phyloP scores from a whole-genome alignment of 345 rosid genomes.

The Diplotaxis tenuifolia region DNA sequence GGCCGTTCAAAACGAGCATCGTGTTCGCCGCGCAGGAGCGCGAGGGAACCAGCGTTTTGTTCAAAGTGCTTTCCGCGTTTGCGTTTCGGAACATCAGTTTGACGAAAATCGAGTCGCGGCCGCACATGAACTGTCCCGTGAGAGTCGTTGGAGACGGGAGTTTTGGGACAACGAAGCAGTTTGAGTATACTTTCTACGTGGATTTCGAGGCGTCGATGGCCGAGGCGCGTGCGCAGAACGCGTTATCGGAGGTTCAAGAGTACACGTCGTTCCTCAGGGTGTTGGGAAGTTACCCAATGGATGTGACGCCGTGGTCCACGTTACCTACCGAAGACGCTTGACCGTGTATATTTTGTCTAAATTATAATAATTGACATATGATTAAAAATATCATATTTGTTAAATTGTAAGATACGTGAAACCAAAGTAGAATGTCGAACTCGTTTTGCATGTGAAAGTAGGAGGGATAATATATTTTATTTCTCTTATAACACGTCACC shows the following conservation, averaged over 20 bases:
- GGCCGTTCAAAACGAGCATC: conserved; percentile 95
- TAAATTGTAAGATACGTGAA: conserved; percentile 1
- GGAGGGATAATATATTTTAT: conserved; percentile 20
- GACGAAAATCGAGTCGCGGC: conserved; percentile 93
- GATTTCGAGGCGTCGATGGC: conserved; percentile 99
- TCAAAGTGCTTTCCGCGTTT: conserved; percentile 89
- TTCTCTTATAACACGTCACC: background rate
- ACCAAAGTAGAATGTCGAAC: background rate
- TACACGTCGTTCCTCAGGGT: conserved; percentile 95
- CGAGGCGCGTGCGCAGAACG: conserved; percentile 89
- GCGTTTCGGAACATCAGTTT: conserved; percentile 84
- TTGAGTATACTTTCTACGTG: conserved; percentile 89
- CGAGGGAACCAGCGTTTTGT: conserved; percentile 83
- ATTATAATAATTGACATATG: conserved; percentile 7
- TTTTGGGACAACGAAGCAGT: conserved; percentile 83
- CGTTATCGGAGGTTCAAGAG: conserved; percentile 95
- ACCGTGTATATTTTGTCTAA: background rate
- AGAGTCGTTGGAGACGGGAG: conserved; percentile 80
- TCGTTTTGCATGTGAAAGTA: conserved; percentile 28
- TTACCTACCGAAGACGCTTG: conserved; percentile 34
- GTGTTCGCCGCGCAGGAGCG: conserved; percentile 96
- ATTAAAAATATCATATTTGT: conserved; percentile 14
- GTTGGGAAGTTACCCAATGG: conserved; percentile 96
- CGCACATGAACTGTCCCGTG: conserved; percentile 78
- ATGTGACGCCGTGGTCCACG: conserved; percentile 95